Evolutionary conservation across 192 early-diverging fungal species (phyloP), one percentile per base, ranked within the genome.

Genomic region (Podochytrium sp.): DNA sequence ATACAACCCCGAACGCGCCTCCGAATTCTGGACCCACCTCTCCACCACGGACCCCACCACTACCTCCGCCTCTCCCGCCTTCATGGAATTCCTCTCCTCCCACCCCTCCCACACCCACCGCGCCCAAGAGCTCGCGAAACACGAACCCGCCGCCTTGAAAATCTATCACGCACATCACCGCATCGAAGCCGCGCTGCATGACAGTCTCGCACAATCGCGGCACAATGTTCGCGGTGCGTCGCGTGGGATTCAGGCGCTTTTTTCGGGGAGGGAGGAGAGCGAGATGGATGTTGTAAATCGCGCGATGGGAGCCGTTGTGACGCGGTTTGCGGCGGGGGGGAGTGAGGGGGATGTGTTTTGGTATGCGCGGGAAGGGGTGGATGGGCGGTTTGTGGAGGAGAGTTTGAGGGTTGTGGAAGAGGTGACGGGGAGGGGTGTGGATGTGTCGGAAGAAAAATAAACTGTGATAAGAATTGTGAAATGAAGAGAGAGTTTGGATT

Each of bases 51-150:
- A 38, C 66, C 18, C 18, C 47, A 53, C 16, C 4, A n/a, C n/a
- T n/a, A n/a, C n/a, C n/a, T n/a, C n/a, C n/a, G n/a, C n/a, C n/a
- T n/a, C n/a, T n/a, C n/a, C n/a, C n/a, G n/a, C n/a, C 16, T 69
- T 71, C 29, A 12, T 20, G 27, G 82, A 83, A 59, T 78, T 83
- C 58, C 29, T 74, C 23, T 73, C 69, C 53, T 63, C 75, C 47
- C 83, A 84, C 47, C 83, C 83, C n/a, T 70, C 66, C 0, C 83
- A 84, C 49, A 34, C 34, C 0, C 42, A 37, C n/a, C 78, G 83
- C 16, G 79, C 83, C n/a, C 25, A 43, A 2, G 78, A 84, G 27
- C 73, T 80, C 3, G n/a, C 25, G 29, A 32, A 63, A 29, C 79
- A 80, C 49, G 73, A 80, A 27, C 39, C 66, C 25, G 61, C 70